Conservation (phyloP, 805 yeast genomes). For the Monosporozyma aerobia region DNA sequence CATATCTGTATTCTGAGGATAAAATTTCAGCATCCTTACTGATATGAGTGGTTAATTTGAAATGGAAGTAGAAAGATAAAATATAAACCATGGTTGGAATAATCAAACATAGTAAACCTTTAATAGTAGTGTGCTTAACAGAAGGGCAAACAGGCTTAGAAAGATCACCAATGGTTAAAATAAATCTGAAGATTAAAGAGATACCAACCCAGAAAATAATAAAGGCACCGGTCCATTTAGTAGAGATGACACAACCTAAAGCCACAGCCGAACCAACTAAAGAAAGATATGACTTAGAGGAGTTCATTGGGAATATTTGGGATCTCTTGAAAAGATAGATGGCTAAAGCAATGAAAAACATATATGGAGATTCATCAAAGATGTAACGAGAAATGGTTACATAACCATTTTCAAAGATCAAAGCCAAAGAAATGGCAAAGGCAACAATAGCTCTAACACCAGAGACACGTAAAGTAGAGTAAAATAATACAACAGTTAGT, state of each 20-base stretch:
- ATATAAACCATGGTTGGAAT: conserved; percentile 52
- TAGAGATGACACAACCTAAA: conserved; percentile 60
- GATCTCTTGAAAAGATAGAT: conserved; percentile 56
- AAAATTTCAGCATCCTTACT: conserved; percentile 67
- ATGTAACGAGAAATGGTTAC: conserved; percentile 68
- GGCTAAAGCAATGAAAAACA: conserved; percentile 68
- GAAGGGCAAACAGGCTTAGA: conserved; percentile 39
- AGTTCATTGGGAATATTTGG: conserved; percentile 53
- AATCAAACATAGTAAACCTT: conserved; percentile 47
- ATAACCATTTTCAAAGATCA: conserved; percentile 55
- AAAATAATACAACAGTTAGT: conserved; percentile 53
- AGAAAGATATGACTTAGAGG: conserved; percentile 48
- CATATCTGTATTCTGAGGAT: conserved; percentile 61
- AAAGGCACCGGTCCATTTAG: conserved; percentile 78
- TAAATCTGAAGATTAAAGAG: conserved; percentile 49
- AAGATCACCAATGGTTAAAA: conserved; percentile 68
- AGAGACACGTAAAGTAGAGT: conserved; percentile 62
- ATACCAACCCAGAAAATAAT: conserved; percentile 70
- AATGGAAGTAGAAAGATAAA: conserved; percentile 55
- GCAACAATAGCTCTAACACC: conserved; percentile 63
- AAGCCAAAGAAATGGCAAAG: conserved; percentile 43
- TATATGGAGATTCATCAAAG: conserved; percentile 63
- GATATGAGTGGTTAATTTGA: conserved; percentile 45
- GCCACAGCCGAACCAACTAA: conserved; percentile 53
- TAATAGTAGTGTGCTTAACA: conserved; percentile 39